These are phyloP conservation scores for Boechera stricta DNA, from an alignment of 345 rosid species.

Conservation along the genomic window DNA sequence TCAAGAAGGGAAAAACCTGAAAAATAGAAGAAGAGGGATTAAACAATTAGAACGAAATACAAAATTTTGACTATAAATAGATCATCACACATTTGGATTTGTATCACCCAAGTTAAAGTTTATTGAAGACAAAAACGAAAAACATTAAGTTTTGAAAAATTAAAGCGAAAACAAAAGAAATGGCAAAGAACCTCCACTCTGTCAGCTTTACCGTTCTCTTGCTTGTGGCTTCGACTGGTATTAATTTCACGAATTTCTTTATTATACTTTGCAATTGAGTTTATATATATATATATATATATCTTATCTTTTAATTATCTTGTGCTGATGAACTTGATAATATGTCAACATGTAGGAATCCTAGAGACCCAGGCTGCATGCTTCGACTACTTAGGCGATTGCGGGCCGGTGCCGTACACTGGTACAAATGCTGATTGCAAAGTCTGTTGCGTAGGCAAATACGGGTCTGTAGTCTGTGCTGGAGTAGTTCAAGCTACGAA, in stretches of 20 bases:
- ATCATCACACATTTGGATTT: background rate
- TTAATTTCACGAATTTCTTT: background rate
- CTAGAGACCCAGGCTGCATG: slow-evolving; percentile 1
- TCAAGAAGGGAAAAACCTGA: no score
- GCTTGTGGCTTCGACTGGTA: slow-evolving; percentile 11
- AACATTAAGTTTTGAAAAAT: no score
- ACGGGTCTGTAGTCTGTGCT: background rate
- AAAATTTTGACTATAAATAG: slow-evolving; percentile 14
- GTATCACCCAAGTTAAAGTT: background rate
- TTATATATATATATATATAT: no score
- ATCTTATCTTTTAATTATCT: background rate
- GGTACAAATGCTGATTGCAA: background rate
- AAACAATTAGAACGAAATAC: background rate
- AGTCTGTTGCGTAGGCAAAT: background rate
- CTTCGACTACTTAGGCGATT: background rate
- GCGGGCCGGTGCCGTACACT: background rate
- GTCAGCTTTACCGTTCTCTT: slow-evolving; percentile 5
- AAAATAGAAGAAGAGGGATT: background rate
- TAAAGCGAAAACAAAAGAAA: background rate
- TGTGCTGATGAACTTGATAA: background rate
- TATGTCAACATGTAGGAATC: slow-evolving; percentile 1
- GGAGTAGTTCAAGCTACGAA: no score
- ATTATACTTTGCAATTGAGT: no score
- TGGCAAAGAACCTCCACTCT: slow-evolving; percentile 6
- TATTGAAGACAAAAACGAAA: background rate